Evolutionary conservation across 495 filamentous ascomycete genomes (phyloP), one percentile per base, ranked within the genome.

Genomic region (Pseudomonodictys pantanalensis): DNA sequence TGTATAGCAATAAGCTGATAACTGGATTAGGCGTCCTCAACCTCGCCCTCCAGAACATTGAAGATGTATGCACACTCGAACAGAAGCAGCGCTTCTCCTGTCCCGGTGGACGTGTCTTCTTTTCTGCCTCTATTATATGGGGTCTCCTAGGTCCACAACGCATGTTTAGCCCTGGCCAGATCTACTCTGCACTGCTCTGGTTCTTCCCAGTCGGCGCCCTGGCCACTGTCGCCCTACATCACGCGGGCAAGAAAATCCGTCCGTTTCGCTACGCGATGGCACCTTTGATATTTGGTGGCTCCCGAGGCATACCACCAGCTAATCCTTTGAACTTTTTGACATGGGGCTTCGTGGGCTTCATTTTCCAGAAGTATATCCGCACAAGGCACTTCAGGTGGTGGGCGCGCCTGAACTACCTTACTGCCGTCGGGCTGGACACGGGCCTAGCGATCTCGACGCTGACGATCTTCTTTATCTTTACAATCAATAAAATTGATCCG

Each of bases 71-170:
- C 69, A 81, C 78, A 3, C 66, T 79, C 2, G 72, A 81, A 12
- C 84, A 87, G 33, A 71, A 78, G 3, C 79, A 85, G 18, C 82
- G 81, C 56, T 89, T 87, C 50, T 86, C 80, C 10, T 89, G 86
- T 63, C 86, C 86, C 0, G 83, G 84, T 50, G 84, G 84, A 2
- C 76, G 76, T 8, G 83, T 86, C 17, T 88, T 87, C 64, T 89
- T 86, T 64, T 83, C 83, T 10, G 83, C 80, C 68, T 81, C 62
- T 82, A 77, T 88, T 0, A 86, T 88, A 25, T 89, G 85, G 84
- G 86, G 86, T 30, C 79, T 84, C 22, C 77, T 88, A 53, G 85
- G 86, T 3, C 86, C 86, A 0, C 77, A 75, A 0, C 81, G 83
- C 46, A 81, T 86, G 56, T 89, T 87, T 70, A 83, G 83, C n/a